Evolutionary conservation across 345 rosid species (phyloP).

Genomic region (Salix caprea): DNA sequence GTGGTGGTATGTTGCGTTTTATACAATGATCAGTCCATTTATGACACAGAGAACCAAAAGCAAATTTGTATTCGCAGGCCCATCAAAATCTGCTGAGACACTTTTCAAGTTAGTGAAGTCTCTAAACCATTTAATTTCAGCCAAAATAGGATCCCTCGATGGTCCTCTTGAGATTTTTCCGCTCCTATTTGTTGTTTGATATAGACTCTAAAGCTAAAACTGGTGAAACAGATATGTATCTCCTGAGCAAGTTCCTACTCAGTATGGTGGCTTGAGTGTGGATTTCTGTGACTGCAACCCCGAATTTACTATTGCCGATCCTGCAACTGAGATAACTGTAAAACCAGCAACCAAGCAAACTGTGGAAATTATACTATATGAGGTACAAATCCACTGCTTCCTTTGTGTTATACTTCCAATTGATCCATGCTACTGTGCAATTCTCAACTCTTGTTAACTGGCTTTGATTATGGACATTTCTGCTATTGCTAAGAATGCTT

Average conservation of each 20-base stretch:
- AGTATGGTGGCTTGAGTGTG: conserved; percentile 81
- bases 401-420: neutral
- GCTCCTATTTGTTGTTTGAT: neutral
- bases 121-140: neutral
- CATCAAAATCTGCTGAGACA: conserved; percentile 66
- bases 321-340: conserved; percentile 58
- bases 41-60: conserved; percentile 89
- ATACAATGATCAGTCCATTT: conserved; percentile 73
- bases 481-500: neutral
- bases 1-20: conserved; percentile 93
- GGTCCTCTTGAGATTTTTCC: neutral
- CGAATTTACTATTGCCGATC: conserved; percentile 63
- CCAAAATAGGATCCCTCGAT: neutral
- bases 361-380: conserved; percentile 78
- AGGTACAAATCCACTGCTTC: conserved; percentile 37
- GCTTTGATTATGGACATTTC: neutral
- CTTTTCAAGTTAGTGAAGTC: conserved; percentile 69
- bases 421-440: neutral
- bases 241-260: conserved; percentile 84
- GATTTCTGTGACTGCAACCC: conserved; percentile 81
- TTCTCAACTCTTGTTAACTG: neutral
- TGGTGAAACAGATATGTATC: conserved; percentile 52
- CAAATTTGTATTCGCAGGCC: conserved; percentile 86
- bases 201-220: neutral
- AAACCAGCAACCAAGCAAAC: conserved; percentile 82